Conservation (phyloP, 306 rosid species). For the Abrus precatorius region DNA sequence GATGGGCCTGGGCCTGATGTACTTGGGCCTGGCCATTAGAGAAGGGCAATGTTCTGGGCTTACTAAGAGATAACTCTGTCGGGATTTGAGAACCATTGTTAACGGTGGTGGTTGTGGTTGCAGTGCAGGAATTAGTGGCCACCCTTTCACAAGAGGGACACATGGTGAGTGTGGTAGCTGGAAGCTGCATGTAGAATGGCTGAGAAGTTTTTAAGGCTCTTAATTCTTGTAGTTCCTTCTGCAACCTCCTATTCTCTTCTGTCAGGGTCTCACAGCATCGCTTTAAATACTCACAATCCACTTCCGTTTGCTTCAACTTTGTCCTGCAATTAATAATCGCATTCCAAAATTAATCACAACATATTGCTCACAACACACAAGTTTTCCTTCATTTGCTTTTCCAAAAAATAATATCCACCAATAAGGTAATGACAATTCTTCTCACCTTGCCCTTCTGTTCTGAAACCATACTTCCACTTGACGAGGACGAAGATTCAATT, state of each 20-base stretch:
- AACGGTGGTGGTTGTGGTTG: conserved; percentile 9
- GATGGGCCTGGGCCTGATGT: conserved; percentile 57
- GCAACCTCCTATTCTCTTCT: conserved; percentile 91
- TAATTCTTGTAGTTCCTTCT: conserved; percentile 91
- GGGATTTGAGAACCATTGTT: conserved; percentile 24
- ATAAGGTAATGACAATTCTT: background rate
- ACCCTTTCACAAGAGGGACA: conserved; percentile 96
- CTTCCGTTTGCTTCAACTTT: conserved; percentile 97
- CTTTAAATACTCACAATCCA: conserved; percentile 94
- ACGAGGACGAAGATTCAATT: conserved; percentile 89
- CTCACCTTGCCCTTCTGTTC: conserved; percentile 95
- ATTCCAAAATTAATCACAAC: background rate
- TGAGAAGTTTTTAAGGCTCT: conserved; percentile 90
- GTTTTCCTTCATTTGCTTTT: background rate
- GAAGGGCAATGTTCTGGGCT: conserved; percentile 53
- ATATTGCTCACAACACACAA: background rate
- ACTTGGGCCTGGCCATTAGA: conserved; percentile 49
- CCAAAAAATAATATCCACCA: no score
- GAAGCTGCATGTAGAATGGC: conserved; percentile 96
- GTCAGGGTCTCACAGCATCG: conserved; percentile 94
- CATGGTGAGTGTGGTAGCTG: conserved; percentile 99
- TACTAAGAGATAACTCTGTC: conserved; percentile 46
- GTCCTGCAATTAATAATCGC: conserved; percentile 56
- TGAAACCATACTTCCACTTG: conserved; percentile 99
- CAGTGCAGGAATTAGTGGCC: conserved; percentile 55